Conservation (phyloP, 108 stramenopile genomes). For the Asterionellopsis glacialis region DNA sequence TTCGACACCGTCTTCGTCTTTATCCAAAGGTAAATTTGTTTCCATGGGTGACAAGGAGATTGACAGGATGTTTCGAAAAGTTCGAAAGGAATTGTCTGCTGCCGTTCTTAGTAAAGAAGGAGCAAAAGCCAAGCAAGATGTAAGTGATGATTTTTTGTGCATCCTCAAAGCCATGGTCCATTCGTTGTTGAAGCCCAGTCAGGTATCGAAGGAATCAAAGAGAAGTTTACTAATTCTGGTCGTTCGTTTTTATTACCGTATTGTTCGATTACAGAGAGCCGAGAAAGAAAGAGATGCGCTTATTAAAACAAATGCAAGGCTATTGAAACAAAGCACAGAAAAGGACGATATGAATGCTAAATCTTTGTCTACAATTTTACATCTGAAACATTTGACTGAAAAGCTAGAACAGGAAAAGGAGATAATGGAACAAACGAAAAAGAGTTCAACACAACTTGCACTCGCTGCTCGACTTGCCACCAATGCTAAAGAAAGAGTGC, state of each 20-base stretch:
- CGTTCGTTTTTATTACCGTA: neutral
- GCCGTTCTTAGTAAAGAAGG: slow-evolving; percentile 63
- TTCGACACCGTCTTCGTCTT: slow-evolving; percentile 11
- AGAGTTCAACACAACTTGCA: slow-evolving; percentile 74
- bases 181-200: too few relatives aligned
- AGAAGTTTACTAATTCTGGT: neutral
- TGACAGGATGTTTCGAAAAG: slow-evolving; percentile 20
- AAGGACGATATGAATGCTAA: slow-evolving; percentile 90
- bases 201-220: too few relatives aligned
- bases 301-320: slow-evolving; percentile 60
- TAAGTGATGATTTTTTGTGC: slow-evolving; percentile 10
- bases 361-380: slow-evolving; percentile 77
- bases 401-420: slow-evolving; percentile 62
- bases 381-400: slow-evolving; percentile 74
- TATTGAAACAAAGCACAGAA: slow-evolving; percentile 73
- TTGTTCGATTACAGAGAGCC: slow-evolving; percentile 20
- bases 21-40: slow-evolving; percentile 41
- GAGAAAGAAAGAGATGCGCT: slow-evolving; percentile 73
- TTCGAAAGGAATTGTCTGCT: slow-evolving; percentile 66
- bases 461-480: slow-evolving; percentile 73
- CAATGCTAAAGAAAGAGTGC: slow-evolving; percentile 72
- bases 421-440: slow-evolving; percentile 64
- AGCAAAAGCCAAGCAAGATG: slow-evolving; percentile 72
- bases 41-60: slow-evolving; percentile 34
- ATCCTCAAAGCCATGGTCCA: neutral